phyloP scores from a whole-genome alignment of 345 rosid genomes.

The Eucalyptus guilfoylei region DNA sequence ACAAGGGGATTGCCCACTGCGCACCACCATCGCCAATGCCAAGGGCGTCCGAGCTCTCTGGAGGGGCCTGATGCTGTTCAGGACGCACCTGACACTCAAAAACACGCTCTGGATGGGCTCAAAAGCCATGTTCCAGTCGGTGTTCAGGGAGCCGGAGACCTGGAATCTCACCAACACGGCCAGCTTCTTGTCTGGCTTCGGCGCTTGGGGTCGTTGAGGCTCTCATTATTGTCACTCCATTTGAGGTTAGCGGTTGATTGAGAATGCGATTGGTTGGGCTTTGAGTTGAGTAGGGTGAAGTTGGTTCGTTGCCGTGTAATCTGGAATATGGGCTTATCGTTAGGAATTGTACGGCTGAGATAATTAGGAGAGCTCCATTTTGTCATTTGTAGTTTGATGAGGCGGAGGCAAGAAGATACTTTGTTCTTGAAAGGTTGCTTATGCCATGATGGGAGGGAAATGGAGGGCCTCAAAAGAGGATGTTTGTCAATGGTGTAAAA shows the following conservation, averaged over 20 bases:
- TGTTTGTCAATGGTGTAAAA: neutral
- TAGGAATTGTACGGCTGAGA: too few relatives aligned
- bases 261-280: neutral
- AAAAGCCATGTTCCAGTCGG: conserved; percentile 65
- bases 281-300: too few relatives aligned
- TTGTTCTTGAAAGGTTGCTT: neutral
- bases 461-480: neutral
- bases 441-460: neutral
- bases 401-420: neutral
- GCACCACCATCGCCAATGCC: conserved; percentile 40
- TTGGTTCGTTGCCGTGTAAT: too few relatives aligned
- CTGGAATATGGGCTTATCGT: too few relatives aligned
- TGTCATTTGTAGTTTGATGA: neutral
- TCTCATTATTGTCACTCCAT: conserved; percentile 84
- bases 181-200: conserved; percentile 66
- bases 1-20: conserved; percentile 73
- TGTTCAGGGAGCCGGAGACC: conserved; percentile 65
- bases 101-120: conserved; percentile 90
- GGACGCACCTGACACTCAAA: conserved; percentile 91
- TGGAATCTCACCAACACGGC: conserved; percentile 53
- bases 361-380: too few relatives aligned
- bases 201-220: conserved; percentile 92
- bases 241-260: conserved; percentile 38
- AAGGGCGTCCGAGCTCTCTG: conserved; percentile 87
- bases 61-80: conserved; percentile 90